Base-by-base conservation (phyloP, 306 rosid genomes). In the Ceratonia siliqua region DNA sequence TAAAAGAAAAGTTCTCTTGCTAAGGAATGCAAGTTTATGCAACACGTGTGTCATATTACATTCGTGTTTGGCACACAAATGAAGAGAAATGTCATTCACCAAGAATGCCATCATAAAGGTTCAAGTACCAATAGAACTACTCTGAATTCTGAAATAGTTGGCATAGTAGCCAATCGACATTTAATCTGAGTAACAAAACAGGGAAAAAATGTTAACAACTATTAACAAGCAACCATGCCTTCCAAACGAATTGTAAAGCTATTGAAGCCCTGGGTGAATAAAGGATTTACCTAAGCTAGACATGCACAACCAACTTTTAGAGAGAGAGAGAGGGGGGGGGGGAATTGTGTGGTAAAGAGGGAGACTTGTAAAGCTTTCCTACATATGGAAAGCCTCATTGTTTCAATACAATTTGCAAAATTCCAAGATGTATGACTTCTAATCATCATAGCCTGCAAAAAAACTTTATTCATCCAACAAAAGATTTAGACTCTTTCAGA, bases 41-140 rank as follows among this genome's bases (percentile, higher is more conserved):
- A 43, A 15, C 14, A 45, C 5, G 4, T 43, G 15, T 45, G 15
- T 45, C 41, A 25, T 25, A 43, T 24, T 18, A 50, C 15, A 43
- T 66, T 43, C n/a, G 2, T 18, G 20, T 15, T 66, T 43, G 36
- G n/a, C 13, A 24, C 38, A 42, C 15, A 39, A 21, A 41, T 6
- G 70, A 13, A 64, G 35, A 12, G 20, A 39, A 21, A 22, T 56
- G 38, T 21, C 66, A 77, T 48, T 73, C 24, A 43, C 18, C 11
- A n/a, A 11, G 58, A 39, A 54, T 8, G 20, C 54, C 35, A 43
- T 5, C 50, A 39, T 71, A 52, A 59, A 24, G 67, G 62, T 41
- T 42, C 33, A 41, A 61, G 7, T 30, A 48, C 61, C 81, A 70
- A 78, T 27, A 22, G 52, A 33, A 38, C 78, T 36, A 75, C 78